phyloP scores from a whole-genome alignment of 1,139 yeast genomes.

The Insectozyma bohioensis region DNA sequence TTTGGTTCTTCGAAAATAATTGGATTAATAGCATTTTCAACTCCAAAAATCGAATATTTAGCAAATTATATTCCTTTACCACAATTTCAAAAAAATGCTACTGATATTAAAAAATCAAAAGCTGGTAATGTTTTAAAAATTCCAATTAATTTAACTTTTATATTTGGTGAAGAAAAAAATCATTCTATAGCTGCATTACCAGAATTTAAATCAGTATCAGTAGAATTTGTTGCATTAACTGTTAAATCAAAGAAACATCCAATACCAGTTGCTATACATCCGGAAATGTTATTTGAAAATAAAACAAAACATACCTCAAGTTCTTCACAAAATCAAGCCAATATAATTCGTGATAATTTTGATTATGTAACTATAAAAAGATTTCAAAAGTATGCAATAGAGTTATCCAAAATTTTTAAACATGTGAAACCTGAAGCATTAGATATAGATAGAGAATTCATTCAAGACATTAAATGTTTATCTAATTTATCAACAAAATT shows the following conservation, averaged over 20 bases:
- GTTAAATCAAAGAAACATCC: constrained; percentile 33
- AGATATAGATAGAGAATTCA: constrained; percentile 24
- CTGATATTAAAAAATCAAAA: constrained; percentile 2
- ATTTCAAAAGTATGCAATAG: constrained; percentile 34
- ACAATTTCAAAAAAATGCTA: constrained; percentile 6
- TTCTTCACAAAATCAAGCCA: constrained; percentile 5
- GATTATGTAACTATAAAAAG: constrained; percentile 30
- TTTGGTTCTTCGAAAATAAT: constrained; percentile 32
- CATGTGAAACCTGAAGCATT: constrained; percentile 24
- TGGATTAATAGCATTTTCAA: constrained; percentile 34
- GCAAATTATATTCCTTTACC: constrained; percentile 22
- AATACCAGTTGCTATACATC: constrained; percentile 37
- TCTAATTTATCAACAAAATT: constrained; percentile 33
- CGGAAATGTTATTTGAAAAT: constrained; percentile 38
- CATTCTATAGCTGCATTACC: constrained; percentile 21
- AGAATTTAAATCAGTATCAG: constrained; percentile 30
- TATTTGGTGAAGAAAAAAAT: constrained; percentile 19
- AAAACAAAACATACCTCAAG: constrained; percentile 18
- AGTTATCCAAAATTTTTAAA: constrained; percentile 27
- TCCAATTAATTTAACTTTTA: constrained; percentile 30
- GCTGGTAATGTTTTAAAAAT: constrained; percentile 17
- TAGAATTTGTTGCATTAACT: constrained; percentile 32
- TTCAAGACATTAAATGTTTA: constrained; percentile 33
- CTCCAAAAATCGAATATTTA: constrained; percentile 29
- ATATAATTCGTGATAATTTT: constrained; percentile 26